Evolutionary conservation across 2,329 filamentous ascomycete species (phyloP).

Genomic region (Fusarium sp.): DNA sequence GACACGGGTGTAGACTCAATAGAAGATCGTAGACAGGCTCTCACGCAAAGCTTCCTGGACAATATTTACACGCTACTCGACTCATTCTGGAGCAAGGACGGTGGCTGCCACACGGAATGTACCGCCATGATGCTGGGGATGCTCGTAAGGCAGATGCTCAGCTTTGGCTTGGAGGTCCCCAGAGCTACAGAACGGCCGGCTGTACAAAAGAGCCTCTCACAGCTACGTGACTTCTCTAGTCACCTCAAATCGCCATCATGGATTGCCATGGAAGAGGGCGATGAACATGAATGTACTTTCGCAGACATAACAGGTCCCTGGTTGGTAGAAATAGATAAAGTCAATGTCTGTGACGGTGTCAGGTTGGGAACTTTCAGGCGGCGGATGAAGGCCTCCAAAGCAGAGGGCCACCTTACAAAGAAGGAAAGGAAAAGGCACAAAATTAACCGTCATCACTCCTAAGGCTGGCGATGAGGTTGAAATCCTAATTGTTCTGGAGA

Average conservation of each 20-base stretch:
- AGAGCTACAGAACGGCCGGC: not conserved
- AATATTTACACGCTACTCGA: not conserved
- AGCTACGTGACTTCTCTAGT: rapidly evolving
- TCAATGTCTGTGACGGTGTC: not conserved
- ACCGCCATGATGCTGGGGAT: not conserved
- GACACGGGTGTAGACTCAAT: not conserved
- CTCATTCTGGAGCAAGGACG: rapidly evolving
- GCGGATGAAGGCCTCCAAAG: not conserved
- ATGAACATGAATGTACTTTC: not conserved
- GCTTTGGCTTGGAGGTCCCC: not conserved
- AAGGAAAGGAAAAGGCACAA: not conserved
- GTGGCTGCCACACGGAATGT: rapidly evolving
- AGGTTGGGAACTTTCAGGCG: not conserved
- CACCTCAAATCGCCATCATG: not conserved
- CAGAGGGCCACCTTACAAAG: not conserved
- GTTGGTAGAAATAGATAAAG: rapidly evolving
- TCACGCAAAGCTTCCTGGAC: rapidly evolving
- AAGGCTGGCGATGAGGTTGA: not conserved
- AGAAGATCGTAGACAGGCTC: rapidly evolving
- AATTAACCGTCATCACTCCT: not conserved
- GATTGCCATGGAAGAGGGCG: not conserved
- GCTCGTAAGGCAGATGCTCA: not conserved
- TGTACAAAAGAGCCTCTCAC: not conserved
- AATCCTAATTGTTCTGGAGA: rapidly evolving
- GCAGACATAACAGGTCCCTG: not conserved